These are phyloP conservation scores for Macroventuria anomochaeta DNA, from an alignment of 2,329 filamentous ascomycete species.

Conservation along the genomic window DNA sequence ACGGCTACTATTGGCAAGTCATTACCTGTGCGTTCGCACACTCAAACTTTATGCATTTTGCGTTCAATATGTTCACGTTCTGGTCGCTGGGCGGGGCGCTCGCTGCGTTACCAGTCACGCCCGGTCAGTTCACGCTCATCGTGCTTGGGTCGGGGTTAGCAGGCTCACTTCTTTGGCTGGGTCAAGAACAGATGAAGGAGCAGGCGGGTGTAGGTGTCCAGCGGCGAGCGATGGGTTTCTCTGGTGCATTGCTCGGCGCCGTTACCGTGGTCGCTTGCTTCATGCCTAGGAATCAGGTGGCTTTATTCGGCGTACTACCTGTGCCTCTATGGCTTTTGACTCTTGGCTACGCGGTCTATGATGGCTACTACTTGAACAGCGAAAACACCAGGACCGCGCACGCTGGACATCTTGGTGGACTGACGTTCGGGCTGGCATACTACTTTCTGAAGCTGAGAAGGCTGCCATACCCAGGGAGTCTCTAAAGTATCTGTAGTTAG, in stretches of 20 bases:
- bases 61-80: constrained; percentile 52
- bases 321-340: constrained; percentile 51
- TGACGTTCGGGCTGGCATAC: constrained; percentile 48
- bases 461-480: constrained; percentile 7
- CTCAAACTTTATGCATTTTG: constrained; percentile 42
- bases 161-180: constrained; percentile 30
- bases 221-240: constrained; percentile 41
- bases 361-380: constrained; percentile 49
- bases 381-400: constrained; percentile 44
- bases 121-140: constrained; percentile 31
- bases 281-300: constrained; percentile 42
- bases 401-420: constrained; percentile 55
- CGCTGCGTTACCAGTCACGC: constrained; percentile 39
- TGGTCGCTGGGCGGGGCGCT: constrained; percentile 48
- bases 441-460: constrained; percentile 26
- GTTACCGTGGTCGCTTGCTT: constrained; percentile 50
- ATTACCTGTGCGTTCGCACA: constrained; percentile 53
- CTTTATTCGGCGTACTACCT: constrained; percentile 48
- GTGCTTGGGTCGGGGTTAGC: constrained; percentile 41
- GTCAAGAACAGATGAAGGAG: constrained; percentile 14
- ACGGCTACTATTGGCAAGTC: constrained; percentile 47
- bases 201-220: constrained; percentile 9
- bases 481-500: not conserved
- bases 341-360: constrained; percentile 45
- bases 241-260: constrained; percentile 52